Evolutionary conservation across 148 eudicot species (phyloP).

Genomic region (Rhododendron ferrugineum): DNA sequence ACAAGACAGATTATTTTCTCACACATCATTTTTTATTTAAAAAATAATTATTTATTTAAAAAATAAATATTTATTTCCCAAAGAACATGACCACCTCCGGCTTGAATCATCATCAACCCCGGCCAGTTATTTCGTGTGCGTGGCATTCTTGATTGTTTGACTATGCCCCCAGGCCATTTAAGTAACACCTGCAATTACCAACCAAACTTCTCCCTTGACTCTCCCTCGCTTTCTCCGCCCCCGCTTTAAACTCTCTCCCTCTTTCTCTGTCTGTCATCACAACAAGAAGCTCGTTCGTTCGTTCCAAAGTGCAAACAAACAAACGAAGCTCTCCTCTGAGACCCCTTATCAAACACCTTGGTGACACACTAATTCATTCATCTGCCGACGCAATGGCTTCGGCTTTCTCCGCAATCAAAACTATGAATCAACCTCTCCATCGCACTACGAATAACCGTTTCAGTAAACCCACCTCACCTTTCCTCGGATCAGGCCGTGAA

Average conservation of each 20-base stretch:
- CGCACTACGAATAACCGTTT: constrained; percentile 6
- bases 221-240: background rate
- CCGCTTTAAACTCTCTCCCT: background rate
- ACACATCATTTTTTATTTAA: too few species aligned
- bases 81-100: too few species aligned
- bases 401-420: background rate
- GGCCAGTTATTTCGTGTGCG: background rate
- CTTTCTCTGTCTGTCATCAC: background rate
- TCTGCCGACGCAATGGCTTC: constrained; percentile 2
- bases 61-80: too few species aligned
- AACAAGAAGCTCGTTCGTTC: background rate
- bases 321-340: background rate
- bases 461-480: constrained; percentile 13
- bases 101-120: too few species aligned
- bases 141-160: background rate
- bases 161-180: background rate
- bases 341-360: background rate
- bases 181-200: background rate
- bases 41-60: too few species aligned
- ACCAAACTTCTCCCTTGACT: background rate
- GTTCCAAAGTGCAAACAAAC: background rate
- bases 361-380: background rate
- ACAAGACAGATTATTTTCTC: too few species aligned
- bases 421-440: constrained; percentile 6
- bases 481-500: constrained; percentile 42